These are phyloP conservation scores for Panaeolus papilionaceus DNA, from an alignment of 768 basidiomycete genomes.

Conservation along the genomic window DNA sequence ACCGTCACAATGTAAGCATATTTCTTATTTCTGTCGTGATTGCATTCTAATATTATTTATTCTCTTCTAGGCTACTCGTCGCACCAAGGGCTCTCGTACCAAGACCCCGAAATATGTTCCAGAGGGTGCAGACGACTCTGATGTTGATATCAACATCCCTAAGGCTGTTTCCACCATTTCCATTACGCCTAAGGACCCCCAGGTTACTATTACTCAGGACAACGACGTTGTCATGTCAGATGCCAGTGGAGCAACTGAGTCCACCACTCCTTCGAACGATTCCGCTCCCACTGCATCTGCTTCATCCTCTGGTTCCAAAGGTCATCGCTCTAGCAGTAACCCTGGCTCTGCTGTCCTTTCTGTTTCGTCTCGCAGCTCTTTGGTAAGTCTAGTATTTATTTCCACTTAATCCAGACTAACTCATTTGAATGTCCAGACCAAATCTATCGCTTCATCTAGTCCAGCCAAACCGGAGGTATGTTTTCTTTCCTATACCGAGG, in stretches of 20 bases:
- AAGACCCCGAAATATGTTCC: background rate
- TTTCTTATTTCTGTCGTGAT: background rate
- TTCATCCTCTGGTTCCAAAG: background rate
- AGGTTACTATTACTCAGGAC: background rate
- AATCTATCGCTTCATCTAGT: background rate
- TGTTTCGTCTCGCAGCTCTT: background rate
- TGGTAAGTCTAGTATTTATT: background rate
- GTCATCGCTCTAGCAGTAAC: background rate
- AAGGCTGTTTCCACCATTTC: background rate
- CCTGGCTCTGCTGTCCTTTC: background rate
- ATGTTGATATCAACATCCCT: background rate
- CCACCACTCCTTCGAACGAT: too few relatives aligned
- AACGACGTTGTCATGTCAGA: background rate
- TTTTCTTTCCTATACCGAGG: slow-evolving; percentile 1
- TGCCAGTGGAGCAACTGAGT: background rate
- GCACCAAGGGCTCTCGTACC: background rate
- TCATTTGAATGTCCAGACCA: background rate
- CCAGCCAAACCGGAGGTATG: slow-evolving; percentile 9
- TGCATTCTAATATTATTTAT: background rate
- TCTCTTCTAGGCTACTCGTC: background rate
- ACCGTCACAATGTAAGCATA: background rate
- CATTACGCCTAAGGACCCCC: background rate
- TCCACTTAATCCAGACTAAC: background rate
- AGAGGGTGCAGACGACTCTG: too few relatives aligned
- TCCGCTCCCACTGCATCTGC: background rate